Evolutionary conservation across 1,139 yeast species (phyloP).

Genomic region (Zhuliangozyma blackwelliae): DNA sequence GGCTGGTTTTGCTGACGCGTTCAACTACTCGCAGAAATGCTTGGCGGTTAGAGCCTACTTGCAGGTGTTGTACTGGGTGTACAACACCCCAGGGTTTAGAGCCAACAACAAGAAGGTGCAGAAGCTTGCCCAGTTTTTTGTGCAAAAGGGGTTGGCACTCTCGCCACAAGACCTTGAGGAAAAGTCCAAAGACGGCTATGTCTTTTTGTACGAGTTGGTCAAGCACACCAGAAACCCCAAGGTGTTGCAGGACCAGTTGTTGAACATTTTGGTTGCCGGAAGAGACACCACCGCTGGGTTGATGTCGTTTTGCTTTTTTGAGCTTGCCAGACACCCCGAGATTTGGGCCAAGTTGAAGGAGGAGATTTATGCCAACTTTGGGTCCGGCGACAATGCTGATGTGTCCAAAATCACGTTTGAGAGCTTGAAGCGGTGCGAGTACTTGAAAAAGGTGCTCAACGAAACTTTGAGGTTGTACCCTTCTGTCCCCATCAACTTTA

Average conservation of each 20-base stretch:
- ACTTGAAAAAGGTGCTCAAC: slow-evolving; percentile 44
- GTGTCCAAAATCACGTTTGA: slow-evolving; percentile 33
- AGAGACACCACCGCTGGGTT: slow-evolving; percentile 45
- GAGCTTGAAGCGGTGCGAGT: slow-evolving; percentile 44
- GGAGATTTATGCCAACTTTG: slow-evolving; percentile 30
- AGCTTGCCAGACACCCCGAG: slow-evolving; percentile 38
- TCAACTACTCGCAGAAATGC: slow-evolving; percentile 23
- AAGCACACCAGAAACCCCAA: slow-evolving; percentile 39
- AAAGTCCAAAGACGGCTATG: slow-evolving; percentile 19
- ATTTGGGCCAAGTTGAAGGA: slow-evolving; percentile 28
- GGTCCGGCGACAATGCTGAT: slow-evolving; percentile 22
- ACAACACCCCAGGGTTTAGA: slow-evolving; percentile 19
- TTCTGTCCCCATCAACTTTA: slow-evolving; percentile 46
- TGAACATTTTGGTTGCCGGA: slow-evolving; percentile 42
- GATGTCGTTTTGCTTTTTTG: slow-evolving; percentile 34
- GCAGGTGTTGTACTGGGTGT: slow-evolving; percentile 22
- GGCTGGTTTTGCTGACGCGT: slow-evolving; percentile 23
- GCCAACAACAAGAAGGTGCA: slow-evolving; percentile 19
- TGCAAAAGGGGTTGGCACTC: slow-evolving; percentile 23
- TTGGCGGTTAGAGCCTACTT: slow-evolving; percentile 26
- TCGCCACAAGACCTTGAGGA: slow-evolving; percentile 22
- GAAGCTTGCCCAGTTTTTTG: slow-evolving; percentile 22
- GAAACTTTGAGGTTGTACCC: slow-evolving; percentile 52
- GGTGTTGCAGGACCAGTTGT: slow-evolving; percentile 38
- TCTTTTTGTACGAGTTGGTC: slow-evolving; percentile 40